phyloP scores from a whole-genome alignment of 495 filamentous ascomycete species.

The Trichocladium antarcticum region DNA sequence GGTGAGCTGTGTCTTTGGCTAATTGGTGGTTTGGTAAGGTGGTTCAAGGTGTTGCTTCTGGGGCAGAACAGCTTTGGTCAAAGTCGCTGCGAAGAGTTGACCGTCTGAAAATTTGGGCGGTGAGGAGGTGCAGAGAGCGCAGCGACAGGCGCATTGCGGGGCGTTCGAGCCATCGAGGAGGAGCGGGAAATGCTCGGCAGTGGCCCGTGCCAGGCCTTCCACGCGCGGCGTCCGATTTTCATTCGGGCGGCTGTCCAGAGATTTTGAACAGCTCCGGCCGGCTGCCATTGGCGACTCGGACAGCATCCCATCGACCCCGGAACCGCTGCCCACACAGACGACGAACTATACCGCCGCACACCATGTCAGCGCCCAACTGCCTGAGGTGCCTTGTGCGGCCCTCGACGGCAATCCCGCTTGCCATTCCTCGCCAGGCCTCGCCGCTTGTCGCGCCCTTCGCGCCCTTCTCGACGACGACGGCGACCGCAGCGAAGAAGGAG shows the following conservation, averaged over 20 bases:
- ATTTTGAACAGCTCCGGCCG: conserved; percentile 9
- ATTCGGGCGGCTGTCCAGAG: conserved; percentile 1
- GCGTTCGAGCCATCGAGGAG: neutral
- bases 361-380: conserved; percentile 59
- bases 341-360: conserved; percentile 15
- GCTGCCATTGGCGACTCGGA: conserved; percentile 18
- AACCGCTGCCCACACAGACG: conserved; percentile 9
- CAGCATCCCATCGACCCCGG: conserved; percentile 4
- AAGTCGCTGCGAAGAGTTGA: neutral
- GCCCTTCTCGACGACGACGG: conserved; percentile 26
- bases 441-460: neutral
- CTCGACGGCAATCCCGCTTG: conserved; percentile 32
- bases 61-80: no score
- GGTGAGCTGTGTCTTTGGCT: neutral
- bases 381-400: conserved; percentile 55
- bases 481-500: no score
- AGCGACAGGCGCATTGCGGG: neutral
- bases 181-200: neutral
- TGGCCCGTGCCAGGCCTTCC: conserved; percentile 8
- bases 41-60: neutral
- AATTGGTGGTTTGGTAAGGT: neutral
- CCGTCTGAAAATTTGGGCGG: conserved; percentile 27
- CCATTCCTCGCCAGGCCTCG: neutral
- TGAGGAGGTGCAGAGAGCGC: neutral
- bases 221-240: conserved; percentile 11